Base-by-base conservation (phyloP, 176 grass and related monocot genomes). In the Aegilops speltoides region DNA sequence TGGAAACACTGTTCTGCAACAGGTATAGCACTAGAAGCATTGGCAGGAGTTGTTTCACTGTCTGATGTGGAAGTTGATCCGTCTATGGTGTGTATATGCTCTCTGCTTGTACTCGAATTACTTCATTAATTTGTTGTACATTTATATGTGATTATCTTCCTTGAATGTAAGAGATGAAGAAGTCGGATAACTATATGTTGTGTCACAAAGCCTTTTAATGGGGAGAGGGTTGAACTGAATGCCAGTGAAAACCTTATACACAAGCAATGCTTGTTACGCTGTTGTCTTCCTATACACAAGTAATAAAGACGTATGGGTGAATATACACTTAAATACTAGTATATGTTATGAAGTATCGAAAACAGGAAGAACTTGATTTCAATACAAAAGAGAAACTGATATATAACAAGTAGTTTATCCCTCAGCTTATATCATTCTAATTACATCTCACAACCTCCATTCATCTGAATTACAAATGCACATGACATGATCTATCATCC, bases 11-110 rank as follows among this genome's bases (percentile, higher is more conserved):
- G 7, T 91, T 68, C 11, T 88, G 38, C 64, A 80, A 65, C 87
- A 99, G 97, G 97, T 79, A 84, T 97, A 1, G 94, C 97, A 63
- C 92, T 99, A 32, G 94, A 99, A 92, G 87, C 90, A 61, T 77
- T 97, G 70, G 92, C 94, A 17, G 86, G 85, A 65, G 89, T 99
- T 89, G 70, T 96, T 97, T 94, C 90, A 28, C 83, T 99, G 57
- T 87, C 92, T 32, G 81, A 89, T 85, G 66, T 77, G 29, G 90
- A 90, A 81, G 24, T 98, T 82, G 97, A 97, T 89, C 80, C 89
- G 73, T 94, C 97, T 68, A 93, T 93, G 94, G 97, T 96, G 70
- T 20, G 86, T 85, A 69, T 50, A 43, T 5, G 7, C 24, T 77
- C 68, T 81, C 7, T 81, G 20, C 48, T 72, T 64, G 20, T 81